Evolutionary conservation across 768 basidiomycete genomes (phyloP).

Genomic region (Tulasnella sp.): DNA sequence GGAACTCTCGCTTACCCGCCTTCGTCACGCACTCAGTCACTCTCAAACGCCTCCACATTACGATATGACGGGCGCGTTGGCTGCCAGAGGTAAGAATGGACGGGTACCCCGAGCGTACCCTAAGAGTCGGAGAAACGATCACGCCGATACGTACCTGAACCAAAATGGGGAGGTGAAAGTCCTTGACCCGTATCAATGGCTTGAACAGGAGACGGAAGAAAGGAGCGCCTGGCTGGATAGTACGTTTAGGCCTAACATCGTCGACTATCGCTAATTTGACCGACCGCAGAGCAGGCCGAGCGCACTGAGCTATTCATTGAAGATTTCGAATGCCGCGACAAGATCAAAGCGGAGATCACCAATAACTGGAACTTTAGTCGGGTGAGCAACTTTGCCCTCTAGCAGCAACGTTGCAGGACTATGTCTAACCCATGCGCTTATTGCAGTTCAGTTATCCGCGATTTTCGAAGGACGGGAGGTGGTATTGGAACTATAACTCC

Average conservation of each 20-base stretch:
- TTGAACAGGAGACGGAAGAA: constrained; percentile 62
- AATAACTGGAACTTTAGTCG: constrained; percentile 51
- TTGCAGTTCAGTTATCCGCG: constrained; percentile 60
- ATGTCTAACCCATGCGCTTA: too few species aligned
- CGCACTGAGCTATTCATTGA: constrained; percentile 60
- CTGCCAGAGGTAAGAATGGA: too few species aligned
- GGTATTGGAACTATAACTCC: constrained; percentile 80
- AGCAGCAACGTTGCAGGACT: too few species aligned
- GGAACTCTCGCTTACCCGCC: too few species aligned
- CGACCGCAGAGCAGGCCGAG: constrained; percentile 45
- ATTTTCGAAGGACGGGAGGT: constrained; percentile 60
- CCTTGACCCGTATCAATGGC: constrained; percentile 69
- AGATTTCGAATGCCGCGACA: constrained; percentile 54
- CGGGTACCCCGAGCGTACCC: constrained; percentile 46
- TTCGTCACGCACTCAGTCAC: too few species aligned
- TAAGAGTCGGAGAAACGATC: constrained; percentile 57
- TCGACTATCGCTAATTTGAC: neutral
- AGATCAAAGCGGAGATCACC: constrained; percentile 56
- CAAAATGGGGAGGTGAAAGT: constrained; percentile 61
- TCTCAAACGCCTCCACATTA: too few species aligned
- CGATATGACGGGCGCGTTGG: too few species aligned
- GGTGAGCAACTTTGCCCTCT: constrained; percentile 33
- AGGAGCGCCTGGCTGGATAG: constrained; percentile 45
- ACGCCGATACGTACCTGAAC: constrained; percentile 66
- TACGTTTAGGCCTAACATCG: constrained; percentile 19